These are phyloP conservation scores for Hypoxylon sp. DNA, from an alignment of 2,329 filamentous ascomycete genomes.

Conservation along the genomic window DNA sequence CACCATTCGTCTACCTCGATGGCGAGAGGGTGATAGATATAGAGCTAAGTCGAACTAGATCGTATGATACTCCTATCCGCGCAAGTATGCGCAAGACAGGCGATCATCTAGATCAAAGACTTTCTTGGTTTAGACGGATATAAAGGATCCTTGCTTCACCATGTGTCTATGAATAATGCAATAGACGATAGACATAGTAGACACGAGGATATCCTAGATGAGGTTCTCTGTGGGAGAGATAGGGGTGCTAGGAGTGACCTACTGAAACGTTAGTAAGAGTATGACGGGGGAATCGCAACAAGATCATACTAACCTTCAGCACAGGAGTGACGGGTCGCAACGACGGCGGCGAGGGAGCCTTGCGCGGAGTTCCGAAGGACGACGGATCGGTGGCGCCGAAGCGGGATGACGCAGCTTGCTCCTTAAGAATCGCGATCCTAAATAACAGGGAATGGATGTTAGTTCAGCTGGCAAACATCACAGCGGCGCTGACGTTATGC, in stretches of 20 bases:
- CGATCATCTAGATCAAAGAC: no score
- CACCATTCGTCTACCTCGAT: no score
- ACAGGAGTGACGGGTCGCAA: constrained; percentile 31
- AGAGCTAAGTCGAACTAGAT: no score
- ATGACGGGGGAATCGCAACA: neutral
- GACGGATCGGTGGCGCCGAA: constrained; percentile 48
- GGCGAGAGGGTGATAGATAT: no score
- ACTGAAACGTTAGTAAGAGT: neutral
- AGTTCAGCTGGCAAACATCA: neutral
- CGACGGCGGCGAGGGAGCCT: constrained; percentile 40
- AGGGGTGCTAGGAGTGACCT: constrained; percentile 38
- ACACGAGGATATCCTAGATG: constrained; percentile 29
- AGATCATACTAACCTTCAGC: constrained; percentile 34
- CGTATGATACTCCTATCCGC: no score
- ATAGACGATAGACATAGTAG: neutral
- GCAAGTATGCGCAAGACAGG: no score
- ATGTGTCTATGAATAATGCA: no score
- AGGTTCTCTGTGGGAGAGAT: constrained; percentile 34
- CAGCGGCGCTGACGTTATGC: no score
- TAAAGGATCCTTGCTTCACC: neutral
- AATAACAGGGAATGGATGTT: neutral
- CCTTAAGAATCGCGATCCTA: constrained; percentile 60
- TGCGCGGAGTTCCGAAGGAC: constrained; percentile 38
- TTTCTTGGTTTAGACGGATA: no score
- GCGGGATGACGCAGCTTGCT: constrained; percentile 60